phyloP scores from a whole-genome alignment of 2,329 filamentous ascomycete genomes.

The Colletotrichum aenigma region DNA sequence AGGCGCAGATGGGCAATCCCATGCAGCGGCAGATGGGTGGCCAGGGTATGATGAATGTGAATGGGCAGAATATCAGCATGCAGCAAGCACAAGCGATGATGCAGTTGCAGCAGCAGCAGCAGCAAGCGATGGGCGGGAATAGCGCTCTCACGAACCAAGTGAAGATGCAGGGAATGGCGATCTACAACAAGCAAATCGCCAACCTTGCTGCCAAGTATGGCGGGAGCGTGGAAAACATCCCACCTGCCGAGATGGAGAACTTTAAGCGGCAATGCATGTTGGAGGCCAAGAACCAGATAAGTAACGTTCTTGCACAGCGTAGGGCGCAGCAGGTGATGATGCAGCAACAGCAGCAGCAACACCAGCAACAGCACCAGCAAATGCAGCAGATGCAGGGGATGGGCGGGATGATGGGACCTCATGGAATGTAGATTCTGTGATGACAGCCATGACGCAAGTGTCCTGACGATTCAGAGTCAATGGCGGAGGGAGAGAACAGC shows the following conservation, averaged over 20 bases:
- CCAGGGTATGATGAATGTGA: constrained; percentile 44
- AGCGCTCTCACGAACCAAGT: constrained; percentile 29
- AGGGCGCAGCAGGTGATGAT: constrained; percentile 39
- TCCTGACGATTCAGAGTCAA: not conserved
- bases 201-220: constrained; percentile 41
- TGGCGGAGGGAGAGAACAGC: not conserved
- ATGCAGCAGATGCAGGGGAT: constrained; percentile 51
- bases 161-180: constrained; percentile 36
- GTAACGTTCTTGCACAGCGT: constrained; percentile 34
- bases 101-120: constrained; percentile 38
- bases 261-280: constrained; percentile 47
- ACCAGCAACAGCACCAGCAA: constrained; percentile 29
- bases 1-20: constrained; percentile 41
- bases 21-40: constrained; percentile 40
- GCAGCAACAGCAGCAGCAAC: constrained; percentile 39
- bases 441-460: too few species aligned
- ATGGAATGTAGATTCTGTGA: constrained; percentile 45
- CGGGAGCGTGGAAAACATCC: constrained; percentile 45
- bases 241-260: constrained; percentile 46
- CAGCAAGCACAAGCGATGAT: constrained; percentile 48
- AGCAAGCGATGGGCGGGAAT: constrained; percentile 37
- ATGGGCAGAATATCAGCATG: constrained; percentile 38
- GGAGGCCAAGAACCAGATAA: constrained; percentile 41
- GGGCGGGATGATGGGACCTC: constrained; percentile 57
- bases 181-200: constrained; percentile 45